Conservation (phyloP, 352 stramenopile species). For the Globisporangium sylvaticum region DNA sequence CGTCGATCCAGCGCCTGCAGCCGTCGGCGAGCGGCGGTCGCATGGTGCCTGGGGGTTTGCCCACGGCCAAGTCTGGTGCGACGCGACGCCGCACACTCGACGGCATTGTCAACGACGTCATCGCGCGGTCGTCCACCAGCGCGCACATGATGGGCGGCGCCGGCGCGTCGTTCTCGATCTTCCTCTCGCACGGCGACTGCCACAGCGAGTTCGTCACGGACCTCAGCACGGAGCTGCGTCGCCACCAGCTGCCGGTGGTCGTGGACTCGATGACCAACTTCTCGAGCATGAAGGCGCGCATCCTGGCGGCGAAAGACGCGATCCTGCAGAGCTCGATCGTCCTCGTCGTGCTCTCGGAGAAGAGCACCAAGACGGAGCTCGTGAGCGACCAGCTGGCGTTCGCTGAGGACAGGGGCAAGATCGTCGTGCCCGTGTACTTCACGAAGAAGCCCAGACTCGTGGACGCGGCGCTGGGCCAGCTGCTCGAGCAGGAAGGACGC, state of each 20-base stretch:
- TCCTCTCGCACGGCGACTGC: conserved; percentile 74
- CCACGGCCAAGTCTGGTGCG: background rate
- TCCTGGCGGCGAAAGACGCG: conserved; percentile 71
- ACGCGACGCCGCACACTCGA: conserved; percentile 28
- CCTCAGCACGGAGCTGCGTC: conserved; percentile 47
- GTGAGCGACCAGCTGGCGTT: conserved; percentile 83
- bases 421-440: conserved; percentile 70
- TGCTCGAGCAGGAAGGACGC: conserved; percentile 35
- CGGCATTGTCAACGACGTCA: conserved; percentile 57
- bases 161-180: conserved; percentile 42
- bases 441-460: conserved; percentile 44
- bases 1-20: conserved; percentile 9
- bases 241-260: conserved; percentile 43
- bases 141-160: background rate
- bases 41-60: background rate
- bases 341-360: conserved; percentile 69
- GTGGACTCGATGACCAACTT: conserved; percentile 68
- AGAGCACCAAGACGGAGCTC: conserved; percentile 74
- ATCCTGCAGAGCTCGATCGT: conserved; percentile 69
- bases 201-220: conserved; percentile 63
- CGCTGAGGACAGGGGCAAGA: conserved; percentile 77
- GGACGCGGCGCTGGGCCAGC: conserved; percentile 27
- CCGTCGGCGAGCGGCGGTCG: conserved; percentile 3
- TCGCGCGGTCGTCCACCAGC: conserved; percentile 22
- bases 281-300: conserved; percentile 73